These are phyloP conservation scores for Gossypium australe DNA, from an alignment of 345 rosid species.

Conservation along the genomic window DNA sequence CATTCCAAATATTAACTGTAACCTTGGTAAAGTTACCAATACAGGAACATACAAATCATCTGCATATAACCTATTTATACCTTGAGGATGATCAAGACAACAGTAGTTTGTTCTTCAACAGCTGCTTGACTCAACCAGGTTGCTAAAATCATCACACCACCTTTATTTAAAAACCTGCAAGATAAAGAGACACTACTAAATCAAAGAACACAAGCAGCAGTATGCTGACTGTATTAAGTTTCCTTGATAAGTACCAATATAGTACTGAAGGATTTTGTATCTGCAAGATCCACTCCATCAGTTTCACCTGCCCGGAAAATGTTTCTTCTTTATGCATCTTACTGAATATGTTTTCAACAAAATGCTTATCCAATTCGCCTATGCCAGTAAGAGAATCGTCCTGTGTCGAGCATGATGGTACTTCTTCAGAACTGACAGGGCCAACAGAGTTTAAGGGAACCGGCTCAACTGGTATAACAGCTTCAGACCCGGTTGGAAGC, in stretches of 20 bases:
- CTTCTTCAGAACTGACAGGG: conserved; percentile 41
- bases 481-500: conserved; percentile 28
- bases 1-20: conserved; percentile 20
- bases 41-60: not conserved
- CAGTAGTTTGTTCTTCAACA: conserved; percentile 82
- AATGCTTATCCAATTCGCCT: conserved; percentile 60
- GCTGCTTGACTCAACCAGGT: conserved; percentile 94
- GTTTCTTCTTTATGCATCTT: conserved; percentile 76
- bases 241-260: conserved; percentile 49
- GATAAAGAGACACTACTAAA: conserved; percentile 14
- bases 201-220: conserved; percentile 4
- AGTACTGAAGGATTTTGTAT: conserved; percentile 70
- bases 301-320: conserved; percentile 83
- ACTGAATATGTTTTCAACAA: conserved; percentile 64
- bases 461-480: conserved; percentile 34
- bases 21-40: conserved; percentile 16
- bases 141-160: conserved; percentile 88
- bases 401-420: conserved; percentile 43
- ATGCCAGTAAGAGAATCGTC: conserved; percentile 52
- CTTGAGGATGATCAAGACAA: conserved; percentile 59
- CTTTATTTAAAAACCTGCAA: conserved; percentile 80
- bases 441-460: conserved; percentile 45
- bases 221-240: conserved; percentile 5
- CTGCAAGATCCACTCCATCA: conserved; percentile 90
- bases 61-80: conserved; percentile 25